Evolutionary conservation across 768 basidiomycete genomes (phyloP), one percentile per base, ranked within the genome.

Genomic region (Leccinellum luteum): DNA sequence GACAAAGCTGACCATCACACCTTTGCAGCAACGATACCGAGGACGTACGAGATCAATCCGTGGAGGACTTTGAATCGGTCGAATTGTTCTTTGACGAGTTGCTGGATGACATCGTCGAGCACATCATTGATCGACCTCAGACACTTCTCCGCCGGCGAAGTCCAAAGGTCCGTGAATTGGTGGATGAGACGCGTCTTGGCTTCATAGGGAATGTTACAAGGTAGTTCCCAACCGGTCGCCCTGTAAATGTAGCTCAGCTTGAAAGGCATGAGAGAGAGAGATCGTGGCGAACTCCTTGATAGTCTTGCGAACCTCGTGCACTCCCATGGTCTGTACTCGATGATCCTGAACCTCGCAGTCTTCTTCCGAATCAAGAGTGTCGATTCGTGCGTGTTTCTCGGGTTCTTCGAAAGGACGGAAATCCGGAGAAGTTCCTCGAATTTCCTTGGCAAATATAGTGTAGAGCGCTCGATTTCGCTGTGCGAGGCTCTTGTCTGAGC

Each of bases 151-250:
- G 74, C 68, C 1, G 81, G 78, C 0, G 41, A 48, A 1, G 53
- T 34, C 82, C 82, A 83, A 13, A 70, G 35, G 5, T 49, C 54
- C 17, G 75, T 74, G 48, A 70, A 75, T 13, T 60, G 49, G 4
- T 60, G 58, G 34, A 81, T 78, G 15, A 79, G 69, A 28, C 63
- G 65, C 12, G 56, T 60, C 48, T 76, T 79, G 12, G 78, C 78
- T 27, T 70, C 71, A 52, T 72, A 79, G 0, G 79, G 78, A 27
- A 78, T 60, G 35, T 78, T 70, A 5, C 67, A 64, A 0, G 77
- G 77, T 27, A 80, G 71, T 50, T 80, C 77, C 79, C 78, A 79
- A 2, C 67, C 72, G 30, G 71, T 70, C 8, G 73, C 71, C 12
- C 79, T 80, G 25, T 25, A 38, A n/a, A 6, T 13, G 4, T 38